phyloP scores from a whole-genome alignment of 2,329 filamentous ascomycete species.

The Phaeosphaeriaceae sp. region DNA sequence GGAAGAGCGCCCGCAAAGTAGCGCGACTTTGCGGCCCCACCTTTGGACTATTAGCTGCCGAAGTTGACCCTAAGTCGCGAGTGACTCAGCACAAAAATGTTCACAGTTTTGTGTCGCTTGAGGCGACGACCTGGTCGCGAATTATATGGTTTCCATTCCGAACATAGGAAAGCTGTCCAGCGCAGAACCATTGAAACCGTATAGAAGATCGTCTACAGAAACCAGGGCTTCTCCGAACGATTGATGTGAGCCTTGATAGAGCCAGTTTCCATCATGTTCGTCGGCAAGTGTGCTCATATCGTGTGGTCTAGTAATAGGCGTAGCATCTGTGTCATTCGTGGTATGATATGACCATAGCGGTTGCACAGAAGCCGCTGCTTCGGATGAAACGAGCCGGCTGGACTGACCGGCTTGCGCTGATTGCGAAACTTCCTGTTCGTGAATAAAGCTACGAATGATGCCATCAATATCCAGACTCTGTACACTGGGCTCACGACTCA shows the following conservation, averaged over 20 bases:
- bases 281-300: background rate
- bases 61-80: no score
- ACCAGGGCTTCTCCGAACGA: constrained; percentile 19
- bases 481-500: constrained; percentile 21
- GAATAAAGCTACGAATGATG: constrained; percentile 52
- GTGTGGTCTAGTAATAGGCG: no score
- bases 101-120: no score
- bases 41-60: no score
- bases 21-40: no score
- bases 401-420: constrained; percentile 11
- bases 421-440: constrained; percentile 35
- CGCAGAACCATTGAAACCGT: constrained; percentile 34
- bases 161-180: constrained; percentile 31
- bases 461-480: constrained; percentile 51
- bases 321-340: background rate
- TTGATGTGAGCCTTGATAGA: constrained; percentile 15
- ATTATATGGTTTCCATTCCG: constrained; percentile 20
- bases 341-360: constrained; percentile 10
- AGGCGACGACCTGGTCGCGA: background rate
- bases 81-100: no score
- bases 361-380: constrained; percentile 6
- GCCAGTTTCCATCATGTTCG: constrained; percentile 13
- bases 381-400: constrained; percentile 4
- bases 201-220: constrained; percentile 32
- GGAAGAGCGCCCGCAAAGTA: no score